phyloP scores from a whole-genome alignment of 768 basidiomycete genomes.

The Amanita pallidorosea region DNA sequence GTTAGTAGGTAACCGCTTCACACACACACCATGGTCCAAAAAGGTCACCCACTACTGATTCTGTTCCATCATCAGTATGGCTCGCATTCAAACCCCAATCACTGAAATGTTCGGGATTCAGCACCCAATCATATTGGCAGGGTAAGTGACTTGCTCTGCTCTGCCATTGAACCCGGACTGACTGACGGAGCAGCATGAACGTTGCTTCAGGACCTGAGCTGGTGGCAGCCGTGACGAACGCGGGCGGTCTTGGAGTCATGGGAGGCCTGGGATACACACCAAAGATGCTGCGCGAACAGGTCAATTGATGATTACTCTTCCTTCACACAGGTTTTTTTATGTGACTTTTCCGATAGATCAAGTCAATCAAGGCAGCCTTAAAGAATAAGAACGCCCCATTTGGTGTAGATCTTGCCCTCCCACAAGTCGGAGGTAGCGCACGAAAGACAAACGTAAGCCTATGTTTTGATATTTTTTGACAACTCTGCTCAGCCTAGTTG shows the following conservation, averaged over 20 bases:
- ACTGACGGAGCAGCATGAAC: slow-evolving; percentile 26
- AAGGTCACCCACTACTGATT: too few species aligned
- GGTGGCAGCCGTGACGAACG: slow-evolving; percentile 90
- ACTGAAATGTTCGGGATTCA: slow-evolving; percentile 83
- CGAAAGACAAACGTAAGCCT: slow-evolving; percentile 77
- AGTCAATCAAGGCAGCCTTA: slow-evolving; percentile 60
- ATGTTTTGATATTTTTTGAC: background rate
- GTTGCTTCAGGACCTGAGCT: slow-evolving; percentile 58
- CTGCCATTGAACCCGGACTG: background rate
- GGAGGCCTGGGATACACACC: slow-evolving; percentile 85
- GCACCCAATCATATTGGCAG: slow-evolving; percentile 83
- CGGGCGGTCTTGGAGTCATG: slow-evolving; percentile 87
- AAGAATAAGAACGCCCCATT: slow-evolving; percentile 73
- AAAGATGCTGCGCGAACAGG: slow-evolving; percentile 70
- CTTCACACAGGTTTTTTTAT: background rate
- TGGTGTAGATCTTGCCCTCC: slow-evolving; percentile 85
- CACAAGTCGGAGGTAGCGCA: slow-evolving; percentile 78
- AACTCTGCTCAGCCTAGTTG: background rate
- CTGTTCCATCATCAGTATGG: slow-evolving; percentile 24
- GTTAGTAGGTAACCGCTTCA: too few species aligned
- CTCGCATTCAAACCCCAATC: slow-evolving; percentile 70
- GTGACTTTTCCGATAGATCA: slow-evolving; percentile 36
- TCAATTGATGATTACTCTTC: slow-evolving; percentile 16
- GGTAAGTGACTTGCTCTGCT: slow-evolving; percentile 20
- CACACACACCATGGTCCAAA: background rate